Evolutionary conservation across 2,329 filamentous ascomycete species (phyloP).

Genomic region (Coniochaeta sp.): DNA sequence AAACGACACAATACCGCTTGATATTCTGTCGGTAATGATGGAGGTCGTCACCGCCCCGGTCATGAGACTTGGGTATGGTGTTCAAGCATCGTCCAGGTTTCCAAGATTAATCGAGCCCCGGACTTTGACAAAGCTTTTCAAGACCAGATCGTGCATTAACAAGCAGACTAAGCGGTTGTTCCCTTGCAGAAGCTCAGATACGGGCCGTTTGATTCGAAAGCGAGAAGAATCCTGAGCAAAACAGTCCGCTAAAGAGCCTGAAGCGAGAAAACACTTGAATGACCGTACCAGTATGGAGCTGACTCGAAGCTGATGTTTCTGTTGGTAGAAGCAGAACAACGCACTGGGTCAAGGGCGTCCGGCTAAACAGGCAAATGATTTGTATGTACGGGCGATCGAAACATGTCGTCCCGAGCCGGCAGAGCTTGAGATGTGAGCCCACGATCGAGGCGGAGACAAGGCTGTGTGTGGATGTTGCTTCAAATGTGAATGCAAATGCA

Average conservation of each 20-base stretch:
- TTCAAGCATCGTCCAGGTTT: not conserved
- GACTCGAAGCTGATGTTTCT: not conserved
- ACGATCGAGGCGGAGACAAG: not conserved
- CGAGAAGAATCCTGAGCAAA: not conserved
- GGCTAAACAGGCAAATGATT: not conserved
- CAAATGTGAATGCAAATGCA: not conserved
- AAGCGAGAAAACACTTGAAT: not conserved
- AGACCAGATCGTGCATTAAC: not conserved
- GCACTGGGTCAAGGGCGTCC: not conserved
- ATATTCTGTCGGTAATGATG: not conserved
- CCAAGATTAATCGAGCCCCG: not conserved
- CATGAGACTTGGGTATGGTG: not conserved
- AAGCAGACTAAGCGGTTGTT: not conserved
- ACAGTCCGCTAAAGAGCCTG: not conserved
- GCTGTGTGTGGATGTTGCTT: not conserved
- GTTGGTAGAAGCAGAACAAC: not conserved
- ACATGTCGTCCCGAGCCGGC: not conserved
- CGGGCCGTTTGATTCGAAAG: not conserved
- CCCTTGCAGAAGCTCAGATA: not conserved
- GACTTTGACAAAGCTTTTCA: not conserved
- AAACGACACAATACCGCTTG: not conserved
- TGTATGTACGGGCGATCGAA: not conserved
- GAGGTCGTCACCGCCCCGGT: not conserved
- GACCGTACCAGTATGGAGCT: not conserved
- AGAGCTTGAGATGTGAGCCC: not conserved